Base-by-base conservation (phyloP, 495 filamentous ascomycete genomes). In the Tetracladium marchalianum region DNA sequence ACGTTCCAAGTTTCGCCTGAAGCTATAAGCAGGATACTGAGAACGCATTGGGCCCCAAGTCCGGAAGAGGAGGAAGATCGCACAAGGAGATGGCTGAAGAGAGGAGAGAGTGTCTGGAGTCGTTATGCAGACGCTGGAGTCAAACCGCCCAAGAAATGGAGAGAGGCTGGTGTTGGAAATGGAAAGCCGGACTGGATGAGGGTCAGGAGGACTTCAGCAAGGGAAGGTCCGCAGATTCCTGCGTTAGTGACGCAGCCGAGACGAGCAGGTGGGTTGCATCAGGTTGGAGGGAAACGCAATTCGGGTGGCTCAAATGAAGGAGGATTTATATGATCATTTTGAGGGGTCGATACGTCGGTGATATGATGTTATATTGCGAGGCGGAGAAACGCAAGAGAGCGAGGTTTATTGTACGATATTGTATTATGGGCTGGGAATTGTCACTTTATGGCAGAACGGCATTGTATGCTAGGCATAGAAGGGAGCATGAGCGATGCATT, bases 1-100 rank as follows among this genome's bases (percentile, higher is more conserved):
- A 73, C 89, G 46, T 98, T 97, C 66, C 68, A 87, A 62, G 70
- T 95, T 5, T 90, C 87, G 1, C 73, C 85, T 1, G 92, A 98
- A 53, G 84, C 80, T 5, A 87, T 97, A 44, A 76, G 89, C 9
- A 70, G 92, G 16, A 92, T 98, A 27, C 62, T 98, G 55, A 87
- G 77, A 61, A 82, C 77, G 59, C 90, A 84, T 49, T 97, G 92
- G 92, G 66, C 59, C 47, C 84, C 88, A 1, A 72, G 63, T 10
- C 66, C 74, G 8, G 75, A 80, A 9, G 81, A 88, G 54, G 69
- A 72, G 49, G 42, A 60, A 10, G 66, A 78, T 5, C 74, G 87
- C 41, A 71, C 78, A 53, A 54, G 66, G 49, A 68, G 85, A 44
- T 98, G 92, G 92, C 77, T 82, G 51, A 81, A 74, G 27, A 75